Evolutionary conservation across 306 rosid species (phyloP), one percentile per base, ranked within the genome.

Genomic region (Trifolium fragiferum): DNA sequence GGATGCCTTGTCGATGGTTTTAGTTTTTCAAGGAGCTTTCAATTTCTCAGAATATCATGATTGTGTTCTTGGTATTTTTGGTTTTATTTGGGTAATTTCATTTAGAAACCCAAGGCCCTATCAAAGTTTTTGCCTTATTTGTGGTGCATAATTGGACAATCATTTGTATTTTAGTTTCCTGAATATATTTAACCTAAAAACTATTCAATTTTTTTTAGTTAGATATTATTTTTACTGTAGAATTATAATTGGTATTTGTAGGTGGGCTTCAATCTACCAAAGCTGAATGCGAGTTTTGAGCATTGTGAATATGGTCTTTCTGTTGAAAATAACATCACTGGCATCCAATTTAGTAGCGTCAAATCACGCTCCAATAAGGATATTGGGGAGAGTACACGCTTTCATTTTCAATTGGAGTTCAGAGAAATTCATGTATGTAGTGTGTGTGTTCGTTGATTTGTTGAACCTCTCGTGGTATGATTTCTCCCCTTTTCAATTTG

Each of bases 341-440:
- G 98, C 57, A 80, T 95, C 81, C 91, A 92, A 74, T 81, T 95
- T 70, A 89, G 78, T 65, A 92, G 82, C 77, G 71, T 66, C 70
- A 95, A 90, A 80, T 87, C 90, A 46, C 86, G 70, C 50, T 76
- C 90, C 43, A 59, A 55, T 60, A 91, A 87, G 65, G 86, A 89
- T 73, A 81, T 49, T 61, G 92, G 89, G 68, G 99, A 92, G 85
- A 86, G 88, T 75, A 86, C 92, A 15, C 93, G 93, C 82, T 86
- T 95, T 82, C 93, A 95, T 80, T 75, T 92, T 62, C 90, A 87
- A 71, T 78, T 95, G 78, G 90, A 86, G 78, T 87, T 95, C 74
- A 89, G 86, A 61, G 97, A 90, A 83, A 92, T 95, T 83, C 96
- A 95, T 76, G 99, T 95, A 95, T 51, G 90, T 78, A 75, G 40